phyloP scores from a whole-genome alignment of 1,284 basidiomycete genomes.

The Trichosporon asahii region DNA sequence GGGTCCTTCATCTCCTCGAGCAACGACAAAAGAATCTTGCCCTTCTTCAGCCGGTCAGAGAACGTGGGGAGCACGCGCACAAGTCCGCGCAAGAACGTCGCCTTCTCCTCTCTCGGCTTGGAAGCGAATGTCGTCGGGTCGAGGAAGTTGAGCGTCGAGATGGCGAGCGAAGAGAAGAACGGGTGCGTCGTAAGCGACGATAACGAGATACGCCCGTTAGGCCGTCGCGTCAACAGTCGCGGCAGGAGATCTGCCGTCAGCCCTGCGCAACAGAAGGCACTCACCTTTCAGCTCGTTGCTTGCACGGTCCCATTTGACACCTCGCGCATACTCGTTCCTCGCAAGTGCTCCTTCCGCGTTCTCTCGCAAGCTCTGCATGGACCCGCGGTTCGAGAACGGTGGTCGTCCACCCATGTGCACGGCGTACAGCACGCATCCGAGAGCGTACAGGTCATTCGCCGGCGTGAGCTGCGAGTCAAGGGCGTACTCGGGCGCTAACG shows the following conservation, averaged over 20 bases:
- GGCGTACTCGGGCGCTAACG: constrained; percentile 85
- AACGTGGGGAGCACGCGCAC: constrained; percentile 78
- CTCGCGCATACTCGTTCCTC: constrained; percentile 40
- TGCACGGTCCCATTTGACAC: constrained; percentile 44
- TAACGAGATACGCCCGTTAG: constrained; percentile 69
- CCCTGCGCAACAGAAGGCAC: constrained; percentile 4
- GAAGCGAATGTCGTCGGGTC: constrained; percentile 93
- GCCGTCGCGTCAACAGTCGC: constrained; percentile 73
- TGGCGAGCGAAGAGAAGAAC: constrained; percentile 95
- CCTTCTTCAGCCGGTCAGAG: constrained; percentile 76
- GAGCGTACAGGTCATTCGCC: constrained; percentile 88
- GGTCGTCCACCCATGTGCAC: constrained; percentile 84
- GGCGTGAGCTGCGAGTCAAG: constrained; percentile 81
- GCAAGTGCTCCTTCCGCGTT: constrained; percentile 62
- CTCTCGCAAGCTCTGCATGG: constrained; percentile 70
- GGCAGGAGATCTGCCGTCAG: constrained; percentile 64
- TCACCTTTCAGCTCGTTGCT: constrained; percentile 46
- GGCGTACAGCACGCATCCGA: constrained; percentile 85
- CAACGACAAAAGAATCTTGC: constrained; percentile 92
- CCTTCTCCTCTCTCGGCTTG: constrained; percentile 90
- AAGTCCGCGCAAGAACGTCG: constrained; percentile 91
- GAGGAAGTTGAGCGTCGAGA: constrained; percentile 93
- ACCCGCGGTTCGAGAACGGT: constrained; percentile 86
- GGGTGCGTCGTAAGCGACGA: constrained; percentile 71
- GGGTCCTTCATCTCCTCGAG: constrained; percentile 96